These are phyloP conservation scores for Lanmaoa pseudosensibilis DNA, from an alignment of 768 basidiomycete genomes.

Conservation along the genomic window DNA sequence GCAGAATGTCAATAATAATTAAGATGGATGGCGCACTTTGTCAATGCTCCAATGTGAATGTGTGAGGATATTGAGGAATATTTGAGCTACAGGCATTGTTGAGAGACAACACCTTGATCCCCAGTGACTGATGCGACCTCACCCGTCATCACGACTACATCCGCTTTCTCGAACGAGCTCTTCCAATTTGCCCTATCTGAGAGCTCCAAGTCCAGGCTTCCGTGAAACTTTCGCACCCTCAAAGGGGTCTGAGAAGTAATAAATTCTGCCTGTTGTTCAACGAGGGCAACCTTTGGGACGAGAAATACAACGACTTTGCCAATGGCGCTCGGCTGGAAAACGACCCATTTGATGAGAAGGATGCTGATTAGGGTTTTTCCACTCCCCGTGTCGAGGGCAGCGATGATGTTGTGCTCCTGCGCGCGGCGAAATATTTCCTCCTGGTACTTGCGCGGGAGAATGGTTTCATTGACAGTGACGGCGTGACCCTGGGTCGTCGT, in stretches of 20 bases:
- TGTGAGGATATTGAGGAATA: slow-evolving; percentile 75
- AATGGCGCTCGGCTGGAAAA: slow-evolving; percentile 45
- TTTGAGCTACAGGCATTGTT: slow-evolving; percentile 55
- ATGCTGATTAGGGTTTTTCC: slow-evolving; percentile 64
- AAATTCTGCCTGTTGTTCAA: slow-evolving; percentile 77
- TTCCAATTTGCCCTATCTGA: slow-evolving; percentile 67
- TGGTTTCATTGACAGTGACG: slow-evolving; percentile 35
- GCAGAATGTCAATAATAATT: background rate
- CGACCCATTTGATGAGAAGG: slow-evolving; percentile 74
- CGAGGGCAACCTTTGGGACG: slow-evolving; percentile 82
- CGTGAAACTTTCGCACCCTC: slow-evolving; percentile 67
- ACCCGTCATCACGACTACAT: slow-evolving; percentile 89
- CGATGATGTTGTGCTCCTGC: slow-evolving; percentile 52
- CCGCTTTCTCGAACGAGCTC: slow-evolving; percentile 56
- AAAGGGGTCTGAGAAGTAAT: slow-evolving; percentile 64
- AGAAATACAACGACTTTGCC: slow-evolving; percentile 75
- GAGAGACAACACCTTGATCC: slow-evolving; percentile 1
- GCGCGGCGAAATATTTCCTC: slow-evolving; percentile 57
- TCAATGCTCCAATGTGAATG: slow-evolving; percentile 81
- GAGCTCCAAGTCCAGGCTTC: slow-evolving; percentile 68
- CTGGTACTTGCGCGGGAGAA: slow-evolving; percentile 52
- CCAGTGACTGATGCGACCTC: slow-evolving; percentile 15
- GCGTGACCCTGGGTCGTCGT: slow-evolving; percentile 28
- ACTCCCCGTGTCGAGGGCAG: slow-evolving; percentile 57
- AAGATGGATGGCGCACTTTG: slow-evolving; percentile 39